Base-by-base conservation (phyloP, 148 eudicot genomes). In the Dianthus caryophyllus region DNA sequence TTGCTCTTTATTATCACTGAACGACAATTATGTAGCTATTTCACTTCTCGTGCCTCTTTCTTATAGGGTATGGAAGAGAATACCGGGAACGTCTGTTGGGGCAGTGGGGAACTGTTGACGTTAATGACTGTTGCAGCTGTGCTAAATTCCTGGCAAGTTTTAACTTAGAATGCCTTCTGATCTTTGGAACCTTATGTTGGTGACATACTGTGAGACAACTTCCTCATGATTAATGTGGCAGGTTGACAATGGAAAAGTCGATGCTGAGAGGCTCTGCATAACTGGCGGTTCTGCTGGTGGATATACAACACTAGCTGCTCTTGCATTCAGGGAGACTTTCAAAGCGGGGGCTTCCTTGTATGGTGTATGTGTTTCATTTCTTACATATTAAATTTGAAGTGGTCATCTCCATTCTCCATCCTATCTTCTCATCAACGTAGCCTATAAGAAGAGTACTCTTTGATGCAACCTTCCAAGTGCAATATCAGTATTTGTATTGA, bases 251-350 rank as follows among this genome's bases (percentile, higher is more conserved):
- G 96, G 96, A 68, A 86, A 81, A 76, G 96, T 83, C 48, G 95
- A 93, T 71, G 77, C 81, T 67, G 77, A 80, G 70, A 75, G 91
- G 69, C 81, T 93, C 43, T 93, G 96, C 66, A 89, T 93, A 43
- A 76, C 93, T 24, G 98, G 98, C 15, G 89, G 96, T 57, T 93
- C 98, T 74, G 98, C 98, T 57, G 98, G 98, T 66, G 96, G 98
- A 59, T 93, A 89, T 79, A 89, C 98, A 52, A 89, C 98, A 59
- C 69, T 93, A 68, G 95, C 96, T 81, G 88, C 96, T 75, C 98
- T 93, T 80, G 95, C 98, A 57, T 93, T 89, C 71, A 84, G 69
- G 71, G 80, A 93, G 43, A 84, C 82, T 31, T 93, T 93, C 54
- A 89, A 79, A 66, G 94, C 91, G 61, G 98, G 98, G 65, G 95